Evolutionary conservation across 306 rosid genomes (phyloP).

Genomic region (Corylus avellana): DNA sequence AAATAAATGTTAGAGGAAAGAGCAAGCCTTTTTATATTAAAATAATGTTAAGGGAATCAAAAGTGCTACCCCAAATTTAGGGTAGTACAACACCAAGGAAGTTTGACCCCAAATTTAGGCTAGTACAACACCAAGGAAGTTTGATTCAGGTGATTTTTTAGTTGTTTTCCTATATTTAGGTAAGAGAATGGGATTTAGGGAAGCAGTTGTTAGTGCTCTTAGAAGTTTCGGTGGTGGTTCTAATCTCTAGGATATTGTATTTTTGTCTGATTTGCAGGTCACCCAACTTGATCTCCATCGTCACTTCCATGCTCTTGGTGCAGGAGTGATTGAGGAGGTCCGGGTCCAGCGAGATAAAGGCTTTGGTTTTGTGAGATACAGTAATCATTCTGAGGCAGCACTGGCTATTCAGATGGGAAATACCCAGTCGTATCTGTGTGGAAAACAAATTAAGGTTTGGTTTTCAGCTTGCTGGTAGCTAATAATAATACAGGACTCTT

Average conservation of each 20-base stretch:
- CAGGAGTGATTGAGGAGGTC: constrained; percentile 94
- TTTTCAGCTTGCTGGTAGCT: neutral
- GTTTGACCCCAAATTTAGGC: no score
- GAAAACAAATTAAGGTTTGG: constrained; percentile 83
- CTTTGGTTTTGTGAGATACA: constrained; percentile 93
- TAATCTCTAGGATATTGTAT: constrained; percentile 3
- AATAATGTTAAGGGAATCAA: no score
- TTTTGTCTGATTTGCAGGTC: constrained; percentile 45
- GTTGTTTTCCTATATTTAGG: no score
- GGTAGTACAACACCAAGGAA: no score
- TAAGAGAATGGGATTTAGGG: no score
- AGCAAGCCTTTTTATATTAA: no score
- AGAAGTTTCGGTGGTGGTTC: constrained; percentile 12
- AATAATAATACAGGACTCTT: no score
- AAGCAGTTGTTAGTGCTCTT: neutral
- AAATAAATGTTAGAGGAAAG: no score
- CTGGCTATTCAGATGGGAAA: constrained; percentile 95
- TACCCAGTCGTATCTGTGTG: constrained; percentile 64
- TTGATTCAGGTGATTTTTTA: no score
- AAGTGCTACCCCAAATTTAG: no score
- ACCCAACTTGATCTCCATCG: constrained; percentile 92
- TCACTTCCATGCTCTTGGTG: constrained; percentile 85
- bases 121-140: no score
- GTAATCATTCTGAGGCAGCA: constrained; percentile 88
- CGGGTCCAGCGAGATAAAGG: constrained; percentile 97